Conservation (phyloP, 805 yeast species). For the Nakazawaea wickerhamii region DNA sequence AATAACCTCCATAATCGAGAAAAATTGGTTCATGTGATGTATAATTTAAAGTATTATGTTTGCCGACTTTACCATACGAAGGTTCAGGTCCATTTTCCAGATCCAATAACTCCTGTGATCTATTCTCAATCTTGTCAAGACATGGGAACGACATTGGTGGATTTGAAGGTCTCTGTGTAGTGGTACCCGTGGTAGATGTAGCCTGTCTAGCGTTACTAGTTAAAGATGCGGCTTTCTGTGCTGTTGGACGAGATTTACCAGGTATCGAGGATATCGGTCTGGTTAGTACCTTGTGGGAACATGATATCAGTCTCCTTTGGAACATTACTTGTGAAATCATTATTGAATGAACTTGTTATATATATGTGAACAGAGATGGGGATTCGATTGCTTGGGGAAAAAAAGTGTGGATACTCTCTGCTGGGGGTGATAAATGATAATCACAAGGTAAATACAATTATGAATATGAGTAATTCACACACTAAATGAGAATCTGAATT, state of each 20-base stretch:
- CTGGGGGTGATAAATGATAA: too few species aligned
- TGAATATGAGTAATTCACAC: too few species aligned
- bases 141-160: constrained; percentile 81
- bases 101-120: constrained; percentile 33
- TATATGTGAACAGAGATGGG: too few species aligned
- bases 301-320: background rate
- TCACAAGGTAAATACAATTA: too few species aligned
- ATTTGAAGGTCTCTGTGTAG: constrained; percentile 33
- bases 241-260: constrained; percentile 17
- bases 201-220: constrained; percentile 10
- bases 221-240: constrained; percentile 9
- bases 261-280: constrained; percentile 4
- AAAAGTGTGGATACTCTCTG: too few species aligned
- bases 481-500: too few species aligned
- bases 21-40: constrained; percentile 52
- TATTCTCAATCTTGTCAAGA: constrained; percentile 66
- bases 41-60: constrained; percentile 60
- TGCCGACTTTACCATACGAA: constrained; percentile 60
- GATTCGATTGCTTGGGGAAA: too few species aligned
- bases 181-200: background rate
- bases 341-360: too few species aligned
- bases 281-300: background rate
- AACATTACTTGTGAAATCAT: background rate
- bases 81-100: constrained; percentile 79
- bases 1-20: constrained; percentile 75